These are phyloP conservation scores for Osmanthus fragrans DNA, from an alignment of 257 asterid genomes.

Conservation along the genomic window DNA sequence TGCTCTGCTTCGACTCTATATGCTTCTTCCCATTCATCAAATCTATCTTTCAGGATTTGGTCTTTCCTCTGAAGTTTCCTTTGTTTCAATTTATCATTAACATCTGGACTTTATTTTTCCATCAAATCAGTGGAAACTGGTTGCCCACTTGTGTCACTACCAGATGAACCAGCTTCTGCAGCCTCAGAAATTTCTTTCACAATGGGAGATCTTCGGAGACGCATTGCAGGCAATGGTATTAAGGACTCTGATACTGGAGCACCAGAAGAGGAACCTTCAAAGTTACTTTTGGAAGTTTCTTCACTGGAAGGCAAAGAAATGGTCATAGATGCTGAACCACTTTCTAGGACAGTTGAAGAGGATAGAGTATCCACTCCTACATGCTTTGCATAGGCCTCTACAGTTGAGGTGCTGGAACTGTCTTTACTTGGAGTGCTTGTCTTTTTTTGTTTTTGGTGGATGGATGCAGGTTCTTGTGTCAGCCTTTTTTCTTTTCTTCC, in stretches of 20 bases:
- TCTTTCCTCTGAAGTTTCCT: constrained; percentile 63
- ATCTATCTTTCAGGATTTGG: constrained; percentile 64
- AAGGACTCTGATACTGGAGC: constrained; percentile 29
- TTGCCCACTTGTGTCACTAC: constrained; percentile 37
- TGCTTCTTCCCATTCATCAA: constrained; percentile 96
- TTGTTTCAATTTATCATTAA: constrained; percentile 38
- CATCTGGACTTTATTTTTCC: constrained; percentile 40
- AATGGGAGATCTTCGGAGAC: constrained; percentile 47
- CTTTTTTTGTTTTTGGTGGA: constrained; percentile 37
- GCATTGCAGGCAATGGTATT: constrained; percentile 38
- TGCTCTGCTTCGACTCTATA: constrained; percentile 69
- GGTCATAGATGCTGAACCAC: constrained; percentile 33
- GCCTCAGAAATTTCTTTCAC: constrained; percentile 33
- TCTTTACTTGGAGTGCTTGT: constrained; percentile 31
- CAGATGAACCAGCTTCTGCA: constrained; percentile 42
- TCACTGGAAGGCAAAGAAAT: constrained; percentile 37
- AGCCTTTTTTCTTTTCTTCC: constrained; percentile 34
- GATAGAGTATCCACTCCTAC: constrained; percentile 35
- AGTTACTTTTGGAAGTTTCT: constrained; percentile 30
- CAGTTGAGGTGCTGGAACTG: constrained; percentile 48
- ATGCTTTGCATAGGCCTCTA: constrained; percentile 38
- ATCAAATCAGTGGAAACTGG: constrained; percentile 27
- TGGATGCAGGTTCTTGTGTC: constrained; percentile 35
- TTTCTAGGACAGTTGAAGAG: constrained; percentile 37
- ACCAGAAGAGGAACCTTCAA: constrained; percentile 32